Evolutionary conservation across 352 stramenopile genomes (phyloP), one percentile per base, ranked within the genome.

Genomic region (Thraustochytrium sp.): DNA sequence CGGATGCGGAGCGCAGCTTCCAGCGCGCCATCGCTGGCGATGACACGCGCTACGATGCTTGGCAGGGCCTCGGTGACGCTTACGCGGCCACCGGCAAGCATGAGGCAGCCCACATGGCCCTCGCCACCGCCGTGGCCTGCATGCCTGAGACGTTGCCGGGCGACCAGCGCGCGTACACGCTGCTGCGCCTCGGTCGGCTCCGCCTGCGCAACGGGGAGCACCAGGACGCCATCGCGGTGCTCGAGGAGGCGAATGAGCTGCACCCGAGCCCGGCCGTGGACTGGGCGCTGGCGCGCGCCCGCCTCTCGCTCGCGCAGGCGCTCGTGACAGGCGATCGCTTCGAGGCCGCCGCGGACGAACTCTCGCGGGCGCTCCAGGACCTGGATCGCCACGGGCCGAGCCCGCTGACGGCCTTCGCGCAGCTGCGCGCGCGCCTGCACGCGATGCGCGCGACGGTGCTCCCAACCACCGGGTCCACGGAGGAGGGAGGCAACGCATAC

Each of bases 11-110:
- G 29, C 21, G n/a, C 4, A 21, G 46, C 68, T 80, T 80, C 76
- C 68, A 80, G 26, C 11, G 38, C 23, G 48, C 46, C 21, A 64
- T 64, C 4, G 53, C 42, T 8, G 53, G 34, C 53, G 46, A 61
- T 46, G 8, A 46, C 9, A 8, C 5, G 13, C 53, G 31, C 23
- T 44, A 18, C 26, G 44, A 46, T 46, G 68, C 68, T 5, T 80
- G 68, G 68, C 68, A 80, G 34, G 68, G 68, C 9, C 51, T 80
- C 23, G 68, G 68, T 8, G 68, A 80, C 49, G 68, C 68, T 5
- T 80, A 80, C 42, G 21, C 34, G 8, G n/a, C 29, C 37, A 80
- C 40, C 13, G 68, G 68, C 8, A 46, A 53, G 23, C 40, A 29
- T 31, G 40, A 46, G n/a, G 68, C 36, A 18, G 68, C 68, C 13